These are phyloP conservation scores for Trametes gibbosa DNA, from an alignment of 768 basidiomycete genomes.

Conservation along the genomic window DNA sequence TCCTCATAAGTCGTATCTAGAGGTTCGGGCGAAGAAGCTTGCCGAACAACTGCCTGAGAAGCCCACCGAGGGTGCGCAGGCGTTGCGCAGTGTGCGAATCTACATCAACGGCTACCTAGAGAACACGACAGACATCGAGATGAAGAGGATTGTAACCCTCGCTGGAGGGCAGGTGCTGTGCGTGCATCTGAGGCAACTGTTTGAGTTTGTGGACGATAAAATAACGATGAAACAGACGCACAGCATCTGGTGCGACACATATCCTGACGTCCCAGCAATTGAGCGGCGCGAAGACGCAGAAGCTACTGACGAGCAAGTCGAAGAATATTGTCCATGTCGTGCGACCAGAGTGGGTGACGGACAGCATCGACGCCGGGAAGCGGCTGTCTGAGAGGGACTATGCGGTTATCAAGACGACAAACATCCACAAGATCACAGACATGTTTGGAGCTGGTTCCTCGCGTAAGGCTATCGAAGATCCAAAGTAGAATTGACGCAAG, in stretches of 20 bases:
- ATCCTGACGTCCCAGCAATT: constrained; percentile 72
- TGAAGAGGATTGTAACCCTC: constrained; percentile 62
- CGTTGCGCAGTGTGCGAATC: constrained; percentile 44
- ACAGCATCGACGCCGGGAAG: constrained; percentile 62
- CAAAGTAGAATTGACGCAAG: not conserved
- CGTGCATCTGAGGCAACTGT: constrained; percentile 23
- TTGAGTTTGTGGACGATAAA: not conserved
- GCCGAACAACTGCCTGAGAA: constrained; percentile 25
- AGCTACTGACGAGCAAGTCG: constrained; percentile 50
- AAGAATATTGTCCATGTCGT: constrained; percentile 58
- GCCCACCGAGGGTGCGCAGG: constrained; percentile 11
- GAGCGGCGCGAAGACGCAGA: constrained; percentile 70
- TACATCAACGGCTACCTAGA: constrained; percentile 72
- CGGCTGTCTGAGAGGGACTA: constrained; percentile 62
- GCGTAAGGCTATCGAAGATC: not conserved
- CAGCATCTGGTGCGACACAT: constrained; percentile 68
- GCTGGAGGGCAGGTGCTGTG: constrained; percentile 70
- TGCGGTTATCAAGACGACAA: constrained; percentile 41
- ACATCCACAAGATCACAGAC: constrained; percentile 37
- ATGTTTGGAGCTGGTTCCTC: constrained; percentile 31
- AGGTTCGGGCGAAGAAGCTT: constrained; percentile 27
- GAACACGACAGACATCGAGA: constrained; percentile 75
- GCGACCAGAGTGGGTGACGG: constrained; percentile 71
- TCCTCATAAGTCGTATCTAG: constrained; percentile 20
- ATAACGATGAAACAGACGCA: constrained; percentile 37